Percentiles rank a stretch among this genome's conserved stretches.
Evolutionary conservation across 768 basidiomycete genomes (phyloP).

Genomic region (Tricholoma hemisulphureum): DNA sequence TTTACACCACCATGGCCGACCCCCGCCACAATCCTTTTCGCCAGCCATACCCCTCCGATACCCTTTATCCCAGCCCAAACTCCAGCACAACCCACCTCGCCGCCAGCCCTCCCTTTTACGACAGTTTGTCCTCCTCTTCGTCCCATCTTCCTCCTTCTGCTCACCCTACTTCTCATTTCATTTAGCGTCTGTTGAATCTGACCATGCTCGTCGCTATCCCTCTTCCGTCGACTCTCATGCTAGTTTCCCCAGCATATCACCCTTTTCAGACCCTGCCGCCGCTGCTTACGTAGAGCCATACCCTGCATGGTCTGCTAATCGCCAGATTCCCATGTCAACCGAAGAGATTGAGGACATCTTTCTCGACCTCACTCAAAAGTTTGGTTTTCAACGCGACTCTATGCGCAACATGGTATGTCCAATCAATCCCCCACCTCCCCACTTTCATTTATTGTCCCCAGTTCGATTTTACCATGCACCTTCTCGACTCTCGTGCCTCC

Average conservation of each 20-base stretch:
- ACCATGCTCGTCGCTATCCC: conserved; percentile 46
- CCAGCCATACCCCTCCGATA: conserved; percentile 34
- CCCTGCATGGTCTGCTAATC: conserved; percentile 92
- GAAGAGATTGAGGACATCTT: conserved; percentile 99
- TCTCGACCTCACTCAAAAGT: conserved; percentile 96
- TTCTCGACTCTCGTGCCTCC: conserved; percentile 96
- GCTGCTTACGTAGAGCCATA: conserved; percentile 69
- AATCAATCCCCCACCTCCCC: conserved; percentile 3
- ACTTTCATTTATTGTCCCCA: conserved; percentile 30
- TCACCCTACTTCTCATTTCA: conserved; percentile 3
- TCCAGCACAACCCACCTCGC: conserved; percentile 59
- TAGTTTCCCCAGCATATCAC: conserved; percentile 56
- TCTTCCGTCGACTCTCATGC: conserved; percentile 62
- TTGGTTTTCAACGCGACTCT: conserved; percentile 95
- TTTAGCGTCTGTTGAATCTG: conserved; percentile 31
- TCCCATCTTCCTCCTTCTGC: conserved; percentile 4
- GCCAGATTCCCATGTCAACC: conserved; percentile 92
- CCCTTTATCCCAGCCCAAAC: conserved; percentile 49
- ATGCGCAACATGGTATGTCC: conserved; percentile 87
- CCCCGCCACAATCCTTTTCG: conserved; percentile 31
- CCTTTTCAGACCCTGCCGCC: conserved; percentile 55
- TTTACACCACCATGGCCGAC: conserved; percentile 20
- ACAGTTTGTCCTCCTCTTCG: conserved; percentile 15
- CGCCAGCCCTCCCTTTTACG: conserved; percentile 41
- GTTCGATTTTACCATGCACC: conserved; percentile 98